Conservation (phyloP, 2,329 filamentous ascomycete species). For the Myriosclerotinia scirpicola region DNA sequence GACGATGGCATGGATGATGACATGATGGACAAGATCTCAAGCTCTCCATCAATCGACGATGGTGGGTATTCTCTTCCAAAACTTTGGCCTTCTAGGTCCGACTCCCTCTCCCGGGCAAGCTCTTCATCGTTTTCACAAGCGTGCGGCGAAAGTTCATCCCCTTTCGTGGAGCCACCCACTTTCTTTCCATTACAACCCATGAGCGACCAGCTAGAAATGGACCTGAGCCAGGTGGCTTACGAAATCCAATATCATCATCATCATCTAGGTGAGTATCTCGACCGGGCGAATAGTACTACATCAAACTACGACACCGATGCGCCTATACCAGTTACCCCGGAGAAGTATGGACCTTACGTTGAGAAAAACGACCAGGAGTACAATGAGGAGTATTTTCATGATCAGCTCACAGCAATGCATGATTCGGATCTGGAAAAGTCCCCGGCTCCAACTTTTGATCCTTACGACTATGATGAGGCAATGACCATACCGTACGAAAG, state of each 20-base stretch:
- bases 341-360: conserved; percentile 17
- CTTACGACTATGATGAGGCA: conserved; percentile 32
- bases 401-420: conserved; percentile 25
- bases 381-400: conserved; percentile 27
- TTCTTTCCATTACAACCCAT: conserved; percentile 34
- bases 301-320: conserved; percentile 51
- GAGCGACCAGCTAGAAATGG: conserved; percentile 32
- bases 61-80: conserved; percentile 66
- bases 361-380: conserved; percentile 31
- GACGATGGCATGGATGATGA: conserved; percentile 79
- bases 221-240: conserved; percentile 31
- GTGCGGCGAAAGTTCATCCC: conserved; percentile 40
- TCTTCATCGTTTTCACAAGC: conserved; percentile 37
- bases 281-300: conserved; percentile 30
- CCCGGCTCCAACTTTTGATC: neutral
- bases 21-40: conserved; percentile 98
- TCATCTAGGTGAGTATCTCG: conserved; percentile 53
- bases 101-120: conserved; percentile 34
- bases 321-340: neutral
- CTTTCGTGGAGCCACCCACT: conserved; percentile 37
- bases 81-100: conserved; percentile 37
- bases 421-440: neutral
- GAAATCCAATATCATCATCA: conserved; percentile 43
- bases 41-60: conserved; percentile 98
- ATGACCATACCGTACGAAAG: conserved; percentile 30